phyloP scores from a whole-genome alignment of 2,329 filamentous ascomycete genomes.

The Ophiocordyceps robertsii region DNA sequence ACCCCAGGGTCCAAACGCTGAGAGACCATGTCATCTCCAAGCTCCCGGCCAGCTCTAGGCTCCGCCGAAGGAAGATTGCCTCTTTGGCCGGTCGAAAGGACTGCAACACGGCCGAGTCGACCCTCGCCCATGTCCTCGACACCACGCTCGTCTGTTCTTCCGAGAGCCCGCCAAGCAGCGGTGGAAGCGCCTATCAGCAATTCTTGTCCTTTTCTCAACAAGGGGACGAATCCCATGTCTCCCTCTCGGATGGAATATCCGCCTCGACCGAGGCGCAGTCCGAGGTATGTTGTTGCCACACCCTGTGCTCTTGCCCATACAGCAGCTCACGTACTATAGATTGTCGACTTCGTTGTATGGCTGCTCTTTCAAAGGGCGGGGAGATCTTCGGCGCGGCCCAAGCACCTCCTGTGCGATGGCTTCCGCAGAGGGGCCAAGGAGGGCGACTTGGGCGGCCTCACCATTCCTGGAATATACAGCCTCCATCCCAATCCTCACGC shows the following conservation, averaged over 20 bases:
- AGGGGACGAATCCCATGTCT: slow-evolving; percentile 44
- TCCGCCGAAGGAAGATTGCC: slow-evolving; percentile 43
- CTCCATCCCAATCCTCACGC: slow-evolving; percentile 59
- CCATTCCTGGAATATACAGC: slow-evolving; percentile 52
- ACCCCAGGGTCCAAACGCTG: slow-evolving; percentile 50
- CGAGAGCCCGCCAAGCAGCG: slow-evolving; percentile 9
- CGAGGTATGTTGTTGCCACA: slow-evolving; percentile 33
- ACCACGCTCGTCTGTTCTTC: slow-evolving; percentile 49
- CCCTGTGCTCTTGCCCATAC: slow-evolving; percentile 1
- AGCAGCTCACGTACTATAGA: slow-evolving; percentile 27
- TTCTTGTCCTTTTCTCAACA: slow-evolving; percentile 49
- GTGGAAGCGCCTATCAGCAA: slow-evolving; percentile 34
- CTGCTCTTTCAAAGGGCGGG: slow-evolving; percentile 53
- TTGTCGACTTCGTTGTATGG: slow-evolving; percentile 69
- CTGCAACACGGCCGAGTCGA: slow-evolving; percentile 19
- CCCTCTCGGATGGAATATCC: slow-evolving; percentile 31
- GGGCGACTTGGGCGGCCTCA: slow-evolving; percentile 16
- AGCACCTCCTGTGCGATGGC: slow-evolving; percentile 74
- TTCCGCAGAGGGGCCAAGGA: slow-evolving; percentile 41
- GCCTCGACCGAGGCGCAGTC: slow-evolving; percentile 41
- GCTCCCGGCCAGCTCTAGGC: slow-evolving; percentile 53
- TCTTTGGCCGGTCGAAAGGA: slow-evolving; percentile 22
- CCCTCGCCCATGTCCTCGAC: slow-evolving; percentile 50
- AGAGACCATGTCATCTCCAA: slow-evolving; percentile 55
- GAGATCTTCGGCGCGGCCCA: slow-evolving; percentile 34